These are phyloP conservation scores for Rhododendron molle DNA, from an alignment of 148 eudicot species.

Conservation along the genomic window DNA sequence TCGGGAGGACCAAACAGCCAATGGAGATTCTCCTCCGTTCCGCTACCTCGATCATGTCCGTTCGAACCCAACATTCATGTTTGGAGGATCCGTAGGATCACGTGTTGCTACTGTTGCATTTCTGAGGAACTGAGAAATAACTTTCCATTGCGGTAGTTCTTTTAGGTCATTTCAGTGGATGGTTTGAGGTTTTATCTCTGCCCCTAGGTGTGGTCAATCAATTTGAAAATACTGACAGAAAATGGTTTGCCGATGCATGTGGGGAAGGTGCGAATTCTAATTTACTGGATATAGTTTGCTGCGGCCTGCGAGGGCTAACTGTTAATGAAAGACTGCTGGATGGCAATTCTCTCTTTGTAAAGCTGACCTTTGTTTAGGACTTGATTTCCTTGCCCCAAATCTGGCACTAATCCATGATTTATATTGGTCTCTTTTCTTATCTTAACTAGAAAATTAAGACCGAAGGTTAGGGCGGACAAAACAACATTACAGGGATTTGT, in stretches of 20 bases:
- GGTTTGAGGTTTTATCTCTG: not conserved
- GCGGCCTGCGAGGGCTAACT: not conserved
- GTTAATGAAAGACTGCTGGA: not conserved
- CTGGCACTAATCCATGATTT: not conserved
- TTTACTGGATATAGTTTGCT: not conserved
- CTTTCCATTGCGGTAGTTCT: not conserved
- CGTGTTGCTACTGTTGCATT: constrained; percentile 95
- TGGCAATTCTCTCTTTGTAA: not conserved
- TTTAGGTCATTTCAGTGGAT: not conserved
- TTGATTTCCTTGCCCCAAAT: not conserved
- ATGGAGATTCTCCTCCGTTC: constrained; percentile 35
- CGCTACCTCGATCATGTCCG: constrained; percentile 77
- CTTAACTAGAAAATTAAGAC: not conserved
- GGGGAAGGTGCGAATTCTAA: not conserved
- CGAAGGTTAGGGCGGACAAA: not conserved
- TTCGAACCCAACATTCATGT: constrained; percentile 85
- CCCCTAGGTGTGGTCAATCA: not conserved
- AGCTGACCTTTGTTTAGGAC: not conserved
- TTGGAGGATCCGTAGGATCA: constrained; percentile 91
- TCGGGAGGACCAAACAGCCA: constrained; percentile 22
- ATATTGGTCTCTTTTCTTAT: too few species aligned
- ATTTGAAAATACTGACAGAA: not conserved
- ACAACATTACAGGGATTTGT: not conserved
- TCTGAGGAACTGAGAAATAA: constrained; percentile 47
- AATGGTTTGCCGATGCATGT: not conserved